Percentiles rank a stretch among this genome's conserved stretches.
These are phyloP conservation scores for Fusarium robinianum DNA, from an alignment of 2,329 filamentous ascomycete genomes.

Conservation along the genomic window DNA sequence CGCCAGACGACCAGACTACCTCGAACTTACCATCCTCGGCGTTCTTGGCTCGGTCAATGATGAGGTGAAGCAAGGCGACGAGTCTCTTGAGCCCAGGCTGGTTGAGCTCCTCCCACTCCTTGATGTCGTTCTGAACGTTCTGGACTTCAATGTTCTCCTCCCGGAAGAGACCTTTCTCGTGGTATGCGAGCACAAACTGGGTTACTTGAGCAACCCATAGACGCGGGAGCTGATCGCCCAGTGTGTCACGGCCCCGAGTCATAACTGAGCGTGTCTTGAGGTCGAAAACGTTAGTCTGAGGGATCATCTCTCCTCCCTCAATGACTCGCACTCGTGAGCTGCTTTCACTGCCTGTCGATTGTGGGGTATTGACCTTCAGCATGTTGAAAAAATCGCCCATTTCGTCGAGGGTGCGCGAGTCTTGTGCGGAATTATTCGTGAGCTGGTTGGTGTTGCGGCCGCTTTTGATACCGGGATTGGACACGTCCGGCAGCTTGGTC, in stretches of 20 bases:
- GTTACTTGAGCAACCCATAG: constrained; percentile 48
- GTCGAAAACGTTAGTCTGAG: constrained; percentile 46
- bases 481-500: neutral
- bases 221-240: constrained; percentile 46
- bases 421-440: too few relatives aligned
- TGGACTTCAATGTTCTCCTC: constrained; percentile 40
- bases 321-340: constrained; percentile 25
- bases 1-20: constrained; percentile 21
- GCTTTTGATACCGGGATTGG: too few relatives aligned
- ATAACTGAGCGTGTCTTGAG: constrained; percentile 48
- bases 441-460: too few relatives aligned
- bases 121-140: constrained; percentile 39
- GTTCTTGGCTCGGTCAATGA: constrained; percentile 18
- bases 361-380: constrained; percentile 10
- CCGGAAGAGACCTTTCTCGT: constrained; percentile 42
- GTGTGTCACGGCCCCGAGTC: constrained; percentile 24
- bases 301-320: constrained; percentile 34
- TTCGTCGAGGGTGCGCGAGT: too few relatives aligned
- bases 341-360: neutral
- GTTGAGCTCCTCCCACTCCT: constrained; percentile 44
- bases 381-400: too few relatives aligned
- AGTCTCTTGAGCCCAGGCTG: constrained; percentile 39
- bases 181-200: constrained; percentile 49
- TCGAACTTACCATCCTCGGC: constrained; percentile 30
- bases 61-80: constrained; percentile 26